Evolutionary conservation across 2,329 filamentous ascomycete species (phyloP).

Genomic region (Penicillium sp.): DNA sequence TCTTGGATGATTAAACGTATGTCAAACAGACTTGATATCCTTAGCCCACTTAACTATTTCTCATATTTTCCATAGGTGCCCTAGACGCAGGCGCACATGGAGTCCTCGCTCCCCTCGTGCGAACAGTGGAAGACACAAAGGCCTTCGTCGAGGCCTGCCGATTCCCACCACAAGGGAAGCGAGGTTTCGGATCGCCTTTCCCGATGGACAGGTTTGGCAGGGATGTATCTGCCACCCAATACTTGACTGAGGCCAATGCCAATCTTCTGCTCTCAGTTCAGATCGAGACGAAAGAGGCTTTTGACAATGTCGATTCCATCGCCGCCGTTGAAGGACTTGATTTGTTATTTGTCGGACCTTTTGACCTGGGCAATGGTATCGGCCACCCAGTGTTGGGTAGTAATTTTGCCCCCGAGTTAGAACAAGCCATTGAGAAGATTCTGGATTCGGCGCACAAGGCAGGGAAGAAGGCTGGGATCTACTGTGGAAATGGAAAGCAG

Average conservation of each 20-base stretch:
- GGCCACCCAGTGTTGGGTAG: neutral
- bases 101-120: neutral
- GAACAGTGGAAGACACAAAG: neutral
- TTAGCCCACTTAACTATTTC: neutral
- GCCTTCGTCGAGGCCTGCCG: neutral
- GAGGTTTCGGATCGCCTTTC: neutral
- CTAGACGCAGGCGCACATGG: neutral
- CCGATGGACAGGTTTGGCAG: neutral
- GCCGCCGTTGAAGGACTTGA: neutral
- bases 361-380: neutral
- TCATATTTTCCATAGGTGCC: neutral
- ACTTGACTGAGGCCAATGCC: neutral
- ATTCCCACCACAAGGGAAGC: neutral
- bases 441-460: neutral
- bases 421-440: neutral
- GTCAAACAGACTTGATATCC: neutral
- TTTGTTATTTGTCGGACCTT: neutral
- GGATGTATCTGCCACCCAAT: neutral
- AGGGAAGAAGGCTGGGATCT: neutral
- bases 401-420: neutral
- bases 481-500: neutral
- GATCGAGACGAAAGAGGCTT: neutral
- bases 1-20: neutral
- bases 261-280: neutral
- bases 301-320: neutral